Evolutionary conservation across 2,329 filamentous ascomycete genomes (phyloP).

Genomic region (Diaporthe citri): DNA sequence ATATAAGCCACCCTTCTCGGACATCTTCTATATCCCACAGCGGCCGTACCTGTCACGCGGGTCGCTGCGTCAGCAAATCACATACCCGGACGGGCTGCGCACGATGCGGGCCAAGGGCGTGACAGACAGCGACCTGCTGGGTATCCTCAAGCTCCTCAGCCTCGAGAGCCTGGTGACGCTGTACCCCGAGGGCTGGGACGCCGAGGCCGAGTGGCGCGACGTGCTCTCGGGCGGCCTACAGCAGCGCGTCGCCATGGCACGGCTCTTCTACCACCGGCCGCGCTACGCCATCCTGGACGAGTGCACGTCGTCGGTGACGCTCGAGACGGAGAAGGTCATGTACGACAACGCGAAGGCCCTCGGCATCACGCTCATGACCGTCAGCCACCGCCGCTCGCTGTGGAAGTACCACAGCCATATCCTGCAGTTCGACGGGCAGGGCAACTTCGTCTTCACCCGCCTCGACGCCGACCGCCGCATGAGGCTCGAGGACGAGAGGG

Average conservation of each 20-base stretch:
- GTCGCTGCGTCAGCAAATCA: conserved; percentile 94
- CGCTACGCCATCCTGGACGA: conserved; percentile 97
- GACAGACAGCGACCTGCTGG: conserved; percentile 83
- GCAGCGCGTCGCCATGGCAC: conserved; percentile 96
- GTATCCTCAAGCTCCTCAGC: conserved; percentile 82
- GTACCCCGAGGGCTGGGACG: conserved; percentile 85
- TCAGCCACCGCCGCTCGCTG: conserved; percentile 88
- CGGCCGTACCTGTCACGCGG: conserved; percentile 93
- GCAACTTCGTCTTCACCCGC: conserved; percentile 88
- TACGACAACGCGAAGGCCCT: conserved; percentile 95
- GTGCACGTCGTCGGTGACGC: conserved; percentile 94
- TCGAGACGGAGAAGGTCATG: conserved; percentile 95
- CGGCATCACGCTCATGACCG: conserved; percentile 96
- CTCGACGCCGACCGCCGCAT: conserved; percentile 90
- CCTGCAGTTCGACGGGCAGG: conserved; percentile 96
- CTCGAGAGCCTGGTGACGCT: conserved; percentile 86
- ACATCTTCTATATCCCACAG: conserved; percentile 99
- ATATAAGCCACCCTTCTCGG: conserved; percentile 88
- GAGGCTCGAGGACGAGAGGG: conserved; percentile 93
- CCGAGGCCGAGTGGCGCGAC: conserved; percentile 96
- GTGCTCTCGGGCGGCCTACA: conserved; percentile 92
- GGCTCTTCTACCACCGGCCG: conserved; percentile 92
- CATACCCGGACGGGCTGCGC: conserved; percentile 90
- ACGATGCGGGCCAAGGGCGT: conserved; percentile 89
- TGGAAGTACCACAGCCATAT: conserved; percentile 98